Evolutionary conservation across 2,329 filamentous ascomycete genomes (phyloP), one percentile per base, ranked within the genome.

Genomic region (Clarireedia paspali): DNA sequence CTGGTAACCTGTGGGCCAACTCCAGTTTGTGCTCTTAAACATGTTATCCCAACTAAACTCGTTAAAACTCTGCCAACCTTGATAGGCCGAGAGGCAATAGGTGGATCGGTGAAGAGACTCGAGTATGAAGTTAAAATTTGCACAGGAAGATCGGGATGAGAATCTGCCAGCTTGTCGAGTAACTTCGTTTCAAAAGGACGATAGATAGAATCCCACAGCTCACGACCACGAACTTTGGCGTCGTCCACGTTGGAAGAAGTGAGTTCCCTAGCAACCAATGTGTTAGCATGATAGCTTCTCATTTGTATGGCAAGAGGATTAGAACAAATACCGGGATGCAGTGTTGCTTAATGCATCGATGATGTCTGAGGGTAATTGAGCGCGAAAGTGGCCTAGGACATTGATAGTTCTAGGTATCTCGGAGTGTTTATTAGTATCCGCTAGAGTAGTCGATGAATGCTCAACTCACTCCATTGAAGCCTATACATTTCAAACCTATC

Each of bases 1-100:
- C 85, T 89, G 17, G 87, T 72, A 12, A 95, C 88, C 75, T 94
- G 89, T 1, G 89, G 89, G 0, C 84, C 89, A 0, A 94, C 89
- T 0, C 89, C 89, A 9, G 86, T 88, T 75, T 94, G 89, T 46
- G 89, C 80, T 3, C 89, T 74, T 68, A 95, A 69, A 65, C 88
- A 91, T 5, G 88, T 77, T 30, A 95, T 78, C 0, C 87, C 89
- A 4, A 91, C 77, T 12, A 94, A 70, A 53, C 82, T 87, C 0
- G 89, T 94, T 59, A 90, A 72, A 0, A 88, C 79, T 0, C 89
- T 73, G 0, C 89, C 89, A 0, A 88, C 80, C 17, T 76, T 79
- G 0, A 76, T 77, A 23, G 72, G 73, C 4, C 70, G 66, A 6
- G 52, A 56, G 14, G 71, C 70, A 3, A 64, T 65, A 0, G 76